phyloP scores from a whole-genome alignment of 176 grass and related monocot genomes.

The Poa annua region DNA sequence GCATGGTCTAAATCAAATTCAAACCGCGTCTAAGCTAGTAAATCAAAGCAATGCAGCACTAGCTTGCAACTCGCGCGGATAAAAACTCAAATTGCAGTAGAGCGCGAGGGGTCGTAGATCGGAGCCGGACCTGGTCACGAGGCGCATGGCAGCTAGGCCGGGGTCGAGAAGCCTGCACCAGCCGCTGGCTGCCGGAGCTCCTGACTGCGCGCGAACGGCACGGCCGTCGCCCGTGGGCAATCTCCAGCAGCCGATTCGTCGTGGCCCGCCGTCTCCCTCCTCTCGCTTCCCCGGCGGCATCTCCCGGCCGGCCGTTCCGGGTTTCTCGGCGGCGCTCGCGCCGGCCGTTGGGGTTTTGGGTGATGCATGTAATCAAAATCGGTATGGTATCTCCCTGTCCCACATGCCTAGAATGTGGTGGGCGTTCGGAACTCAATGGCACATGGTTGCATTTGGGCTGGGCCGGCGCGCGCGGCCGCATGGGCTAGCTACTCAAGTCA shows the following conservation, averaged over 20 bases:
- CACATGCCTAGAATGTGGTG: neutral
- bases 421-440: neutral
- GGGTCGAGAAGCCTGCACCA: neutral
- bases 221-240: neutral
- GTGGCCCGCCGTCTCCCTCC: neutral
- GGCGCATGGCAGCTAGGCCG: neutral
- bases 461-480: no score
- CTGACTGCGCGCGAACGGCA: neutral
- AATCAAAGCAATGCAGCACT: neutral
- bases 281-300: neutral
- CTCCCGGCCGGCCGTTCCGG: neutral
- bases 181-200: neutral
- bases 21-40: neutral
- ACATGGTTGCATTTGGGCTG: neutral
- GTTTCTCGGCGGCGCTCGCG: neutral
- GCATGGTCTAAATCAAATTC: neutral
- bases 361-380: slow-evolving; percentile 1
- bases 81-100: neutral
- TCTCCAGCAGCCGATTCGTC: neutral
- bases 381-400: neutral
- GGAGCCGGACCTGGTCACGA: slow-evolving; percentile 25
- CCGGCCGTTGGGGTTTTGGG: neutral
- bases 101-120: neutral
- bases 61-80: neutral
- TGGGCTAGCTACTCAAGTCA: neutral